Conservation (phyloP, 179 eudicot genomes). For the Beta macrorhiza region DNA sequence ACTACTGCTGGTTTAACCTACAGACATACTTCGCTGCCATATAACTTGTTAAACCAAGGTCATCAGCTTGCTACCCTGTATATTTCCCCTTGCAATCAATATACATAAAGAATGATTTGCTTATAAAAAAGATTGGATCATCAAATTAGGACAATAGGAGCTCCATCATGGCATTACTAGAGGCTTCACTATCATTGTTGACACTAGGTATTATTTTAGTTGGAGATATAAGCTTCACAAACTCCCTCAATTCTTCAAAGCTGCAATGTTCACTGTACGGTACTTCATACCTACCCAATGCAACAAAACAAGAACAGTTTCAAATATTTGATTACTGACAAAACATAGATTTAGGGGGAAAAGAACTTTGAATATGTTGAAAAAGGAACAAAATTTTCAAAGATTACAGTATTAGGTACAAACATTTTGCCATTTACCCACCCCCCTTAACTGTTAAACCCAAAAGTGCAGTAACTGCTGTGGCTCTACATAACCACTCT, state of each 20-base stretch:
- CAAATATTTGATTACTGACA: not conserved
- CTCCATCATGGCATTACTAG: constrained; percentile 36
- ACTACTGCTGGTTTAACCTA: not conserved
- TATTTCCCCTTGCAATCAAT: not conserved
- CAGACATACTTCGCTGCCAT: not conserved
- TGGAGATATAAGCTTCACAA: constrained; percentile 40
- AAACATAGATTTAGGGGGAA: not conserved
- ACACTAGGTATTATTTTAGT: constrained; percentile 45
- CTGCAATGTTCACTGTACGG: constrained; percentile 69
- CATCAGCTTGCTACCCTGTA: not conserved
- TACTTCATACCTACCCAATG: constrained; percentile 72
- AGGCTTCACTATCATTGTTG: constrained; percentile 35
- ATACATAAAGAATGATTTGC: not conserved
- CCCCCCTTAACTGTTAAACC: not conserved
- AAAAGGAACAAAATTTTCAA: no score
- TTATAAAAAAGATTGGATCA: not conserved
- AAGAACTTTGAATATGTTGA: not conserved
- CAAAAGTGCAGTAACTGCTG: not conserved
- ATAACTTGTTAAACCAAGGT: not conserved
- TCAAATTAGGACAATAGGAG: constrained; percentile 27
- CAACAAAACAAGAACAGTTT: constrained; percentile 9
- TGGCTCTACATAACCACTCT: not conserved
- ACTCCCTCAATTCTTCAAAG: constrained; percentile 49
- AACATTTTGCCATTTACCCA: not conserved
- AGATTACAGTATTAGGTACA: not conserved